phyloP scores from a whole-genome alignment of 2,329 filamentous ascomycete species.

The Xylariaceae sp. region DNA sequence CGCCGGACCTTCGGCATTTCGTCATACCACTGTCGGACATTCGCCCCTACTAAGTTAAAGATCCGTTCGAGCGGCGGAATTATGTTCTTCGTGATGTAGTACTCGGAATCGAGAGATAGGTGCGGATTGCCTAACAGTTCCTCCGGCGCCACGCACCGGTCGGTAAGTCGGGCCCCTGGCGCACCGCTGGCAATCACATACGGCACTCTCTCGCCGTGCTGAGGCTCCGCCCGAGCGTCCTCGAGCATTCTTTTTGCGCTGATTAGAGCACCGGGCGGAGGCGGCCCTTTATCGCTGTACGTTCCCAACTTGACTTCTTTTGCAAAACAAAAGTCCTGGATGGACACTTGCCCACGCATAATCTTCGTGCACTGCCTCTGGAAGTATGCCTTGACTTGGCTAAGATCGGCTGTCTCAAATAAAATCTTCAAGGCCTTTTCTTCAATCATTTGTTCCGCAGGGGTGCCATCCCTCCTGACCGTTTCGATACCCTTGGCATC shows the following conservation, averaged over 20 bases:
- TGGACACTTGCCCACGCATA: constrained; percentile 77
- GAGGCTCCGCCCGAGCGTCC: constrained; percentile 81
- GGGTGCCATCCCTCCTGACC: constrained; percentile 87
- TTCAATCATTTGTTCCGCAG: constrained; percentile 93
- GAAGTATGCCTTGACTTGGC: constrained; percentile 83
- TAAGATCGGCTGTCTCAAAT: constrained; percentile 85
- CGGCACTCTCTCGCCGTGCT: constrained; percentile 90
- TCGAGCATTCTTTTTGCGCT: constrained; percentile 79
- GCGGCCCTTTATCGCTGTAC: constrained; percentile 73
- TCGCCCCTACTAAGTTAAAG: constrained; percentile 92
- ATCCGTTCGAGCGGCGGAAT: constrained; percentile 94
- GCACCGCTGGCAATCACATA: constrained; percentile 90
- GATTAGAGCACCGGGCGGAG: constrained; percentile 83
- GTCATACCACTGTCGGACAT: constrained; percentile 86
- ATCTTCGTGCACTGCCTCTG: constrained; percentile 87
- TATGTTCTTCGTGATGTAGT: constrained; percentile 94
- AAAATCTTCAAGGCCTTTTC: constrained; percentile 84
- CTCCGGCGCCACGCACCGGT: constrained; percentile 86
- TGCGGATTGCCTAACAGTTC: constrained; percentile 70
- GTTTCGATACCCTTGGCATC: constrained; percentile 99
- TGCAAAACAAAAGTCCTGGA: constrained; percentile 95
- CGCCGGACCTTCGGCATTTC: constrained; percentile 91
- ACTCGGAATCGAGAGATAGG: constrained; percentile 82
- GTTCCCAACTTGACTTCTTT: constrained; percentile 85
- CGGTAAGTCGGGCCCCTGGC: constrained; percentile 76